Evolutionary conservation across 352 stramenopile genomes (phyloP), one percentile per base, ranked within the genome.

Genomic region (Phytophthora citricola): DNA sequence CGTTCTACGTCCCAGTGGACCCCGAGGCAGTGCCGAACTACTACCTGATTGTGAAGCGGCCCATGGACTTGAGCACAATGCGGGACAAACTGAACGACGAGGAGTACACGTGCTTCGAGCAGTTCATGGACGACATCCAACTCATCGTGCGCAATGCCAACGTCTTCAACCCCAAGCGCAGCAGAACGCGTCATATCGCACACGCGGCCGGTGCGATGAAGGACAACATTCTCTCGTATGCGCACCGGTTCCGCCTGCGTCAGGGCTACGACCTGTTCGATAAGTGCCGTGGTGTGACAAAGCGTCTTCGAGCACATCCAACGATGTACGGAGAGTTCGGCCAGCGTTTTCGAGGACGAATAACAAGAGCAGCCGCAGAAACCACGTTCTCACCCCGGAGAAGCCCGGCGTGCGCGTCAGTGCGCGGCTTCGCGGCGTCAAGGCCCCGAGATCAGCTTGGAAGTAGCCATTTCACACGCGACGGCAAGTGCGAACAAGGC

Each of bases 31-130:
- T 97, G 4, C 90, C 90, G 3, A 90, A 96, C 39, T 97, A 97
- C 63, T 94, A 97, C 52, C 43, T 93, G 43, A 93, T 97, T 57
- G 90, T 97, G 49, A 86, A 88, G 55, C 48, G 77, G 4, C 91
- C 91, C 12, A 97, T 97, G 88, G 89, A 95, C 63, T 59, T 98
- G 41, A 90, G 78, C 40, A 90, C 77, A 15, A 98, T 98, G 81
- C 88, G 85, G 5, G 85, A 92, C 45, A 96, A 95, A 63, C 66
- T 98, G 7, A 94, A 97, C 54, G 87, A 96, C 20, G 76, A 90
- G 27, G 88, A 96, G 55, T 98, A 98, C 71, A 91, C 78, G 7
- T 95, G 84, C 29, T 94, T 94, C 29, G 89, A 97, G 50, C 76
- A 87, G 38, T 98, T 97, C 48, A 79, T 95, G 58, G 75, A 85